Base-by-base conservation (phyloP, 352 stramenopile genomes). In the Elongisporangium prolatum region DNA sequence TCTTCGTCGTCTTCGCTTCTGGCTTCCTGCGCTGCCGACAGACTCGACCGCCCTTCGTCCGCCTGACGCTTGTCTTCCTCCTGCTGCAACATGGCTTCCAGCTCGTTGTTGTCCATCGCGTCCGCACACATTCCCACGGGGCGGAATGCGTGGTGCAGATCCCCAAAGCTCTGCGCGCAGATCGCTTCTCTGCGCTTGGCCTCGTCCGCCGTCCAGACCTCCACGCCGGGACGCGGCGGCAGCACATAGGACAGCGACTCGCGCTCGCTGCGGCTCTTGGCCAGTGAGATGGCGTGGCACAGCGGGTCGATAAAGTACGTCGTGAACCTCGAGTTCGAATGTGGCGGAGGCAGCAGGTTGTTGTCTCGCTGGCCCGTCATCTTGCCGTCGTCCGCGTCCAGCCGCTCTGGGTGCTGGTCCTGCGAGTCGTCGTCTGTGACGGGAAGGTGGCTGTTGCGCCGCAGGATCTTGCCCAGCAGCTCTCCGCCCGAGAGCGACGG, bases 401-500 rank as follows among this genome's bases (percentile, higher is more conserved):
- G 25, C 25, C 25, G 25, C 25, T 38, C 10, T 2, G 34, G 34
- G 34, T 44, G 10, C 34, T 16, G 34, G 7, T 44, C 34, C 34
- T 44, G 34, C 10, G 24, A 25, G 11, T 38, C 18, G 34, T 68
- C 62, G 4, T n/a, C n/a, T n/a, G n/a, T n/a, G n/a, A 6, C n/a
- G 4, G 56, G 17, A 13, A 59, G 21, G 20, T 25, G 48, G 49
- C 62, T 68, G 14, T 58, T 58, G 20, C 62, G 62, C 17, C 62
- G 57, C 57, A 68, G 38, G 52, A 68, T 58, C 48, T 68, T 68
- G 48, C 48, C 65, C 47, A 68, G 52, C 57, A 68, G 28, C 38
- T 68, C 62, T 24, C 21, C 53, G 61, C 17, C 63, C 44, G 56
- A 56, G 21, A 55, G 50, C 28, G 50, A 57, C 56, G 59, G 56